Base-by-base conservation (phyloP, 257 asterid genomes). In the Forsythia viridissima region DNA sequence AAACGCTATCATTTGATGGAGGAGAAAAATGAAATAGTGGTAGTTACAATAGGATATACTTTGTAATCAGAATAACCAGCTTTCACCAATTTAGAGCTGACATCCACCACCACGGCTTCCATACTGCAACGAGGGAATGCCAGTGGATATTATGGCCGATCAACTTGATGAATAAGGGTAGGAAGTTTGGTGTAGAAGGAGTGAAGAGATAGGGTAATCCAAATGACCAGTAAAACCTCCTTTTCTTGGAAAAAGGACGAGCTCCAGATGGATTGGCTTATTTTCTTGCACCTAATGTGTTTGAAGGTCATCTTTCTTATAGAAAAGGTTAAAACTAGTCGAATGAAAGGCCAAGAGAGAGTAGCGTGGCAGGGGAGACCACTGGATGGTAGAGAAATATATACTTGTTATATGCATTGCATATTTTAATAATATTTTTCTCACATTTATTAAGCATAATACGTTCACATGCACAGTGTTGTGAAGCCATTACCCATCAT, bases 61-160 rank as follows among this genome's bases (percentile, higher is more conserved):
- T 72, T 20, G 80, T 76, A 65, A 63, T 41, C 71, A 88, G 85
- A 21, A 80, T 77, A 72, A 76, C 76, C 24, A 78, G 39, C 82
- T 65, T 78, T 87, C 16, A 80, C 5, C 78, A 82, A 59, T 73
- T 70, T 73, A 72, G 90, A 77, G 78, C 88, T 84, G 73, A 76
- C 81, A 34, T 82, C 87, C 65, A 87, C 82, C 44, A 87, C 88
- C 52, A 79, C 81, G 5, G 90, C 84, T 67, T 84, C 90, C 88
- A 82, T 74, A 66, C 41, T 83, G 73, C 38, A 39, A 75, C 38
- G 77, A 61, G 65, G 65, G 71, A 68, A 30, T 10, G 9, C 74
- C 48, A 51, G 81, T 37, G 57, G 77, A 37, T 16, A 71, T 55
- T 71, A 71, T 44, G 71, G 83, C 80, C 44, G 41, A 44, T 37